A percentile compares a stretch with the other conserved stretches of the same genome.
These are phyloP conservation scores for Myochromella boudieri DNA, from an alignment of 768 basidiomycete species.

Conservation along the genomic window DNA sequence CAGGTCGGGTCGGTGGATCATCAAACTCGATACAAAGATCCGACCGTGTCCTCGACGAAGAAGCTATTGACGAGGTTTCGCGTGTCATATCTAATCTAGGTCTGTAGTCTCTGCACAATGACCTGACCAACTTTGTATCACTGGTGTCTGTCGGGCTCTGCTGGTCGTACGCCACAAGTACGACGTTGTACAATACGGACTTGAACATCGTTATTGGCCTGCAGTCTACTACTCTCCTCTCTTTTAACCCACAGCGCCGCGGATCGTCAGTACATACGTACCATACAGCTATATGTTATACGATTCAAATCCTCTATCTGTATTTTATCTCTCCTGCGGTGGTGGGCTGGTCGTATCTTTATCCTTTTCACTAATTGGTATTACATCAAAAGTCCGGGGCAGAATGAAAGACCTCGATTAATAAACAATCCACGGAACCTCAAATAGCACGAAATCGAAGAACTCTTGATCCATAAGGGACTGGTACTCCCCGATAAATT, in stretches of 20 bases:
- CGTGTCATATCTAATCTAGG: constrained; percentile 78
- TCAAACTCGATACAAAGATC: constrained; percentile 40
- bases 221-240: constrained; percentile 12
- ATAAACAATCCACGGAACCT: constrained; percentile 86
- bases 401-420: constrained; percentile 31
- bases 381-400: constrained; percentile 27
- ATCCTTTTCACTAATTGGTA: constrained; percentile 56
- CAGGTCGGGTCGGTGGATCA: constrained; percentile 41
- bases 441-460: constrained; percentile 92
- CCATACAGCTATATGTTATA: constrained; percentile 26
- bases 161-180: constrained; percentile 21
- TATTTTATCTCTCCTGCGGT: constrained; percentile 46
- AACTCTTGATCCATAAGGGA: constrained; percentile 93
- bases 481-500: constrained; percentile 90
- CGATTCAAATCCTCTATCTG: constrained; percentile 43
- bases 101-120: constrained; percentile 38
- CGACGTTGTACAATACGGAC: constrained; percentile 21
- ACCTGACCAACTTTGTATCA: constrained; percentile 8
- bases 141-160: constrained; percentile 3
- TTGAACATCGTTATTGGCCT: constrained; percentile 8
- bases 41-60: constrained; percentile 49
- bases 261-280: constrained; percentile 23
- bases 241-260: constrained; percentile 15
- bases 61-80: constrained; percentile 67
- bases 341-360: constrained; percentile 62